Evolutionary conservation across 2,329 filamentous ascomycete genomes (phyloP), one percentile per base, ranked within the genome.

Genomic region (Lasiodiplodia gonubiensis): DNA sequence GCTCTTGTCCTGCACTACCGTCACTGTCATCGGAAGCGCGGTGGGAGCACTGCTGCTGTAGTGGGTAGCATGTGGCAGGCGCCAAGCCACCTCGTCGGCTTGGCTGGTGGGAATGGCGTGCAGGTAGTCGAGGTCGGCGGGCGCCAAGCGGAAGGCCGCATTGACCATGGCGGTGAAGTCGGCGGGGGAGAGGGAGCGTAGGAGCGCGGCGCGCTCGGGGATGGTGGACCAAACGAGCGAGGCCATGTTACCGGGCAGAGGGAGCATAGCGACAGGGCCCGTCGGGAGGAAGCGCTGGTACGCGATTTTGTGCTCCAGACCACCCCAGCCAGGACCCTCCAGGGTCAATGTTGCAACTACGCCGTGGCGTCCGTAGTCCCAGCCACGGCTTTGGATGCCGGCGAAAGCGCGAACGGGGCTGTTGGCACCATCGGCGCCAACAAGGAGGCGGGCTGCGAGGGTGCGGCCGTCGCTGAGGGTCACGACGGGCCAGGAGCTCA

Each of bases 181-280:
- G 59, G 83, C 82, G 0, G 89, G 78, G 0, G 89, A 82, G 4
- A 99, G 85, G 46, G 86, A 86, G 82, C 97, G 97, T 49, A 99
- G 85, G 66, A 90, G 84, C 0, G 91, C 85, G 0, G 94, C 95
- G 69, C 92, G 89, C 66, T 88, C 85, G 0, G 93, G 90, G 0
- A 92, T 95, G 1, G 94, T 98, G 6, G 93, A 96, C 95, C 95
- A 99, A 21, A 99, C 95, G 4, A 99, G 84, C 0, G 93, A 94
- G 4, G 94, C 90, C 76, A 88, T 86, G 70, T 92, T 91, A 23
- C 92, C 91, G 0, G 95, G 95, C 10, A 99, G 83, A 1, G 95
- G 95, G 1, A 99, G 87, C 81, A 98, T 89, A 21, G 95, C 95
- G 63, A 98, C 88, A 0, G 95, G 95, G 0, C 95, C 95, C 0